phyloP scores from a whole-genome alignment of 192 early-diverging fungal genomes.

The Pilobolus umbonatus region DNA sequence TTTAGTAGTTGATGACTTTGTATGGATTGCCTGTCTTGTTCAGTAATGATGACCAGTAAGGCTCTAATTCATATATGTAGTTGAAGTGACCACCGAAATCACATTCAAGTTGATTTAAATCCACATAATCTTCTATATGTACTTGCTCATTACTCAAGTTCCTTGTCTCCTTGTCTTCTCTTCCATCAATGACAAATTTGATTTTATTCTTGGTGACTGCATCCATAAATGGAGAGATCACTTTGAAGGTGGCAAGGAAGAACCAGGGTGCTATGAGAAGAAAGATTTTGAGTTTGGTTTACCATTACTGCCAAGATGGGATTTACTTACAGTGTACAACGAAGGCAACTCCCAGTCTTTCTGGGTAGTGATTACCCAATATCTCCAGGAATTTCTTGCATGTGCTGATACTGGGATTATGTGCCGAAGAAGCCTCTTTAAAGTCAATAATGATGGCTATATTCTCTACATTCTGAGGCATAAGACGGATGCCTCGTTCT shows the following conservation, averaged over 20 bases:
- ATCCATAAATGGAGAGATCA: constrained; percentile 86
- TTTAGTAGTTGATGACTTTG: constrained; percentile 21
- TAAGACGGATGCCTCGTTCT: constrained; percentile 67
- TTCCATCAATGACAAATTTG: constrained; percentile 66
- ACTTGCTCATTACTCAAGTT: constrained; percentile 36
- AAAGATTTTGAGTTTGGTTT: not conserved
- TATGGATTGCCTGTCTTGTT: constrained; percentile 26
- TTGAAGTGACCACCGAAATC: constrained; percentile 69
- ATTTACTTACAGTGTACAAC: constrained; percentile 56
- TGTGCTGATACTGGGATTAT: constrained; percentile 64
- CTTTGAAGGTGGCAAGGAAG: constrained; percentile 76
- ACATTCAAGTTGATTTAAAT: constrained; percentile 53
- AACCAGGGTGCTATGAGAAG: constrained; percentile 67
- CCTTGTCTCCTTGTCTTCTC: constrained; percentile 7
- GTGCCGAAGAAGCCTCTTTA: constrained; percentile 58
- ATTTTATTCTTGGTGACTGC: constrained; percentile 85
- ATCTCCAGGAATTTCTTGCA: constrained; percentile 78
- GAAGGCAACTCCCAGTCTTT: constrained; percentile 64
- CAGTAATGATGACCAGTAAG: constrained; percentile 60
- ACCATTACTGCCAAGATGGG: not conserved
- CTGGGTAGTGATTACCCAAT: constrained; percentile 86
- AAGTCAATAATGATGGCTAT: constrained; percentile 82
- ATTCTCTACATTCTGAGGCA: constrained; percentile 74
- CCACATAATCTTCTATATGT: constrained; percentile 48
- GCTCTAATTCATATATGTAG: constrained; percentile 64